Evolutionary conservation across 352 stramenopile species (phyloP), one percentile per base, ranked within the genome.

Genomic region (Phytophthora pistaciae): DNA sequence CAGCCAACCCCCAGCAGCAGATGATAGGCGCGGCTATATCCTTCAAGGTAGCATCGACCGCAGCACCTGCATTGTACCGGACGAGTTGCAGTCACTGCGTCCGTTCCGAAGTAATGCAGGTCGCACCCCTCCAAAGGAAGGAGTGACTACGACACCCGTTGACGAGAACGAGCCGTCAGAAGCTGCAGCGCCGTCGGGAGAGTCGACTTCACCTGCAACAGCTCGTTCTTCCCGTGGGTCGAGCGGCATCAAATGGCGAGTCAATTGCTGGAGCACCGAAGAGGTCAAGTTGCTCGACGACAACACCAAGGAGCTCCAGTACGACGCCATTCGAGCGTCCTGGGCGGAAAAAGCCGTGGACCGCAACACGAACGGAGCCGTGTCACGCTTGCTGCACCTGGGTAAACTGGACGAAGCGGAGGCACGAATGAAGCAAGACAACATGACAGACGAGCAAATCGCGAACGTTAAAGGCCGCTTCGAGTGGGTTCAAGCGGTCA

Each of bases 41-140:
- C 53, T 96, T 10, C 82, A 95, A 72, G 84, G 77, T 23, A 84
- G 64, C 13, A 84, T 96, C 36, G 87, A 95, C 63, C 76, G 66
- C 55, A 55, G 55, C 8, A 68, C 67, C 18, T 94, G 87, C 40
- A 70, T 82, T 40, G 78, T 92, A 11, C 79, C 83, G 0, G 59
- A 70, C 3, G 62, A 73, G 3, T 44, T 93, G n/a, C 72, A 79
- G 23, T 92, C 86, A 1, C 65, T 90, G 44, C 81, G 83, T 33
- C 88, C 88, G 42, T 93, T 88, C 63, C 72, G 70, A 44, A 86
- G 68, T 62, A 64, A 33, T 44, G 31, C 63, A 0, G 57, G 60
- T 16, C 52, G 42, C 18, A 38, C 36, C 18, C 40, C 42, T 52
- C 46, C 23, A 9, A 66, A 70, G 36, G 57, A 68, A 23, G 7